Base-by-base conservation (phyloP, 805 yeast genomes). In the Myxozyma geophila region DNA sequence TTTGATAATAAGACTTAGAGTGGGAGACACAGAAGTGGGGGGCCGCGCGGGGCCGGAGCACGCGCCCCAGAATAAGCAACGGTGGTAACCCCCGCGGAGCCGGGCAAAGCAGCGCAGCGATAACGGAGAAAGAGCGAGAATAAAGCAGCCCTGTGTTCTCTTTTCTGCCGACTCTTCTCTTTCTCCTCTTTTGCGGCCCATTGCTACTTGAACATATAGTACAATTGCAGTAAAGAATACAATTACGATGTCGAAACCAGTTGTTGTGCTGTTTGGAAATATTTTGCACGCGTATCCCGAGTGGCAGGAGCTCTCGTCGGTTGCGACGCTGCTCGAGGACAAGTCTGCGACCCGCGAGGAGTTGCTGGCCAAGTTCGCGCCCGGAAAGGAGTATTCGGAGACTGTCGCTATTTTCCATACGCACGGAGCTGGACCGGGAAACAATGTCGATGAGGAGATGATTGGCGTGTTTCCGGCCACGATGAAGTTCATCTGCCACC, bases 251-350 rank as follows among this genome's bases (percentile, higher is more conserved):
- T 56, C 59, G 40, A 81, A 81, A 70, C 87, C 89, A 56, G 82
- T 83, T 66, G 85, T 90, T 7, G 79, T 91, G 28, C 81, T 90
- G 74, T 73, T 90, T 40, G 93, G 92, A 7, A 79, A 82, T n/a
- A 79, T 85, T 50, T 74, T 76, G 56, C 86, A 78, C 72, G 92
- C 91, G 48, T 82, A 82, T 47, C 77, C 82, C 41, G 88, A 87
- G 44, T 90, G 95, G 93, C 76, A 78, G 13, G 77, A 80, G 33
- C 76, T 89, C 36, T 40, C 61, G 9, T 70, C 80, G 41, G 70
- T 81, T 41, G 73, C 73, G 10, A 49, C 54, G 17, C 48, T 62
- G 19, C 23, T 41, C 62, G 58, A 59, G 39, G 62, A 54, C 61
- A 59, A 54, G 47, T 60, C 67, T n/a, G 40, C 46, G 23, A 50